phyloP scores from a whole-genome alignment of 768 basidiomycete species.

The Megacollybia marginata region DNA sequence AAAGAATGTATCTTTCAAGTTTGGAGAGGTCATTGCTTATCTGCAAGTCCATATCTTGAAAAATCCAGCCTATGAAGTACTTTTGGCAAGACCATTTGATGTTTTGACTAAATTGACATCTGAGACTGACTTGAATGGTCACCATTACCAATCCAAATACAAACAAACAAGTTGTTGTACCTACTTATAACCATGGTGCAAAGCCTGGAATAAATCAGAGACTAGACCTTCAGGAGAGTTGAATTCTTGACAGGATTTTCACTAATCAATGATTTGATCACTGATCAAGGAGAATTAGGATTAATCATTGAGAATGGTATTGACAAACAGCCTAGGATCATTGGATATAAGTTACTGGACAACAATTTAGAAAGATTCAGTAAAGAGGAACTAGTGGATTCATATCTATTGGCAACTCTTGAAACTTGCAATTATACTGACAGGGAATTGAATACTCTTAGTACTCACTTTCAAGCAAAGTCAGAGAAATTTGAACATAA shows the following conservation, averaged over 20 bases:
- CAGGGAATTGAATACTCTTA: background rate
- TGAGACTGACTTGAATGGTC: too few relatives aligned
- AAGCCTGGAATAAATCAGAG: too few relatives aligned
- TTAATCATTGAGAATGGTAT: background rate
- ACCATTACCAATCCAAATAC: too few relatives aligned
- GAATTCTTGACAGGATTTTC: conserved; percentile 1
- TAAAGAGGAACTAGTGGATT: background rate
- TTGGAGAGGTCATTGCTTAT: too few relatives aligned
- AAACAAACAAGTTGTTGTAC: too few relatives aligned
- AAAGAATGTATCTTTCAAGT: too few relatives aligned
- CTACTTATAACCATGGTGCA: too few relatives aligned
- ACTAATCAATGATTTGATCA: conserved; percentile 4
- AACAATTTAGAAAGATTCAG: background rate
- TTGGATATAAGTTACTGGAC: background rate
- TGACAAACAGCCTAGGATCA: background rate
- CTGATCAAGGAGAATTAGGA: conserved; percentile 5
- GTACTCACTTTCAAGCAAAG: background rate
- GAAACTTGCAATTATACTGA: background rate
- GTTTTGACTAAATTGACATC: too few relatives aligned
- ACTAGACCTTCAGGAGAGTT: too few relatives aligned
- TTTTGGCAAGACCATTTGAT: too few relatives aligned
- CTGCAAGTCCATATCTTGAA: too few relatives aligned
- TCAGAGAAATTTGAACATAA: background rate
- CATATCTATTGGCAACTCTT: background rate
- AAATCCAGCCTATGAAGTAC: too few relatives aligned